phyloP scores from a whole-genome alignment of 2,329 filamentous ascomycete species.

The Hawksworthiomyces lignivorus region DNA sequence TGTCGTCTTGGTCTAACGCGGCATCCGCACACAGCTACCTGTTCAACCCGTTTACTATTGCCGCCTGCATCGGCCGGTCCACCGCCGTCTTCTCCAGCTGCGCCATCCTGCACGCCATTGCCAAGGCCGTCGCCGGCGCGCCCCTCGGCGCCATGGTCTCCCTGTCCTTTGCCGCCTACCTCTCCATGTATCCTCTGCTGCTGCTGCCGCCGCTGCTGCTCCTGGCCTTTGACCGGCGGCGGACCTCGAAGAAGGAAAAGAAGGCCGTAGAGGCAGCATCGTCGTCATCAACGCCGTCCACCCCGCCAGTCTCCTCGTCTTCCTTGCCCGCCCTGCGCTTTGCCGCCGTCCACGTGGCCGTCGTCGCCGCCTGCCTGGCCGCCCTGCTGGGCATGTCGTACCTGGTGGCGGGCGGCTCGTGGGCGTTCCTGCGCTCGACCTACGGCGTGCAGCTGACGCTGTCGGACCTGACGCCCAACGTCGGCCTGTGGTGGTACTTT shows the following conservation, averaged over 20 bases:
- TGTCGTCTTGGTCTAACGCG: too few relatives aligned
- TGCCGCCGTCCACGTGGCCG: slow-evolving; percentile 40
- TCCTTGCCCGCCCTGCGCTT: slow-evolving; percentile 40
- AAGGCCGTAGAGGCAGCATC: too few relatives aligned
- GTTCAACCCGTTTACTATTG: slow-evolving; percentile 90
- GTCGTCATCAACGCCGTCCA: slow-evolving; percentile 12
- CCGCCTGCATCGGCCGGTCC: slow-evolving; percentile 82
- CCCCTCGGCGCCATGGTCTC: slow-evolving; percentile 73
- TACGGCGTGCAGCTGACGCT: slow-evolving; percentile 90
- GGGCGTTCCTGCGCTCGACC: slow-evolving; percentile 80
- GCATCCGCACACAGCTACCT: slow-evolving; percentile 55
- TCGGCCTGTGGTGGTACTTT: slow-evolving; percentile 99
- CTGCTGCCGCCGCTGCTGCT: slow-evolving; percentile 76
- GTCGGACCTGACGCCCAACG: slow-evolving; percentile 88
- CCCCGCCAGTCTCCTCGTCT: slow-evolving; percentile 20
- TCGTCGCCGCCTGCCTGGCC: slow-evolving; percentile 48
- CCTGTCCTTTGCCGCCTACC: slow-evolving; percentile 78
- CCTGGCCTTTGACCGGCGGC: slow-evolving; percentile 66
- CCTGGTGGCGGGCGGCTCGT: slow-evolving; percentile 66
- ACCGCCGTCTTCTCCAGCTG: slow-evolving; percentile 85
- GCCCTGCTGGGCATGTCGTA: slow-evolving; percentile 65
- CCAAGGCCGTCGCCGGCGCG: slow-evolving; percentile 69
- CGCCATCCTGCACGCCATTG: slow-evolving; percentile 76
- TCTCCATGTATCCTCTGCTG: slow-evolving; percentile 85
- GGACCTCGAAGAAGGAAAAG: slow-evolving; percentile 7